Evolutionary conservation across 1,284 basidiomycete species (phyloP).

Genomic region (Ganoderma multipileum): DNA sequence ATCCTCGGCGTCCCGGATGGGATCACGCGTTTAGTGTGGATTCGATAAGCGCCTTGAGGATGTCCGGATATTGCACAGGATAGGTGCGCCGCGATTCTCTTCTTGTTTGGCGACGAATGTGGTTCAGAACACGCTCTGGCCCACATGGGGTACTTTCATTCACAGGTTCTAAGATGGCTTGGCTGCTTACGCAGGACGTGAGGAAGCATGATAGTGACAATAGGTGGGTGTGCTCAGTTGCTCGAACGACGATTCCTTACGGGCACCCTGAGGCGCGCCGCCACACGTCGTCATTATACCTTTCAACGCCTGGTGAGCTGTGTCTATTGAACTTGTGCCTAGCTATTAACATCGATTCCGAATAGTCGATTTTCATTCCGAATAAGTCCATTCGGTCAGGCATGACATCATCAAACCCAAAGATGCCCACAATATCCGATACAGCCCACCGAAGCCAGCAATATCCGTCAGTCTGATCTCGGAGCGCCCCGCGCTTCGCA

Average conservation of each 20-base stretch:
- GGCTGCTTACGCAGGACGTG: background rate
- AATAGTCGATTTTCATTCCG: background rate
- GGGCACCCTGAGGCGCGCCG: background rate
- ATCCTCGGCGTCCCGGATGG: background rate
- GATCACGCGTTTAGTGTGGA: background rate
- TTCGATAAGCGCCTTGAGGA: background rate
- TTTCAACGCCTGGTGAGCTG: background rate
- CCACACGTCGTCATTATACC: background rate
- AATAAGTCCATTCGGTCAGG: background rate
- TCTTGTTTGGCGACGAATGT: background rate
- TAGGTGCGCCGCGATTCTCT: background rate
- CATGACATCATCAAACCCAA: background rate
- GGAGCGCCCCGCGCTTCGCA: background rate
- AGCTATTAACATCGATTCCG: background rate
- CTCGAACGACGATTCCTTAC: background rate
- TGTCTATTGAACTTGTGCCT: background rate
- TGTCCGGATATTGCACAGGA: background rate
- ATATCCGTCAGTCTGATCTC: background rate
- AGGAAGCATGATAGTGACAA: background rate
- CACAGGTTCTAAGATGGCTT: background rate
- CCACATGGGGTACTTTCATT: background rate
- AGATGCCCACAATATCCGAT: slow-evolving; percentile 4
- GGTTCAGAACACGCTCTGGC: background rate
- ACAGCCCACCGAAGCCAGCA: background rate
- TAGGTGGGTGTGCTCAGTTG: background rate